A percentile compares a stretch with the other conserved stretches of the same genome.
Evolutionary conservation across 306 rosid species (phyloP).

Genomic region (Ammopiptanthus mongolicus): DNA sequence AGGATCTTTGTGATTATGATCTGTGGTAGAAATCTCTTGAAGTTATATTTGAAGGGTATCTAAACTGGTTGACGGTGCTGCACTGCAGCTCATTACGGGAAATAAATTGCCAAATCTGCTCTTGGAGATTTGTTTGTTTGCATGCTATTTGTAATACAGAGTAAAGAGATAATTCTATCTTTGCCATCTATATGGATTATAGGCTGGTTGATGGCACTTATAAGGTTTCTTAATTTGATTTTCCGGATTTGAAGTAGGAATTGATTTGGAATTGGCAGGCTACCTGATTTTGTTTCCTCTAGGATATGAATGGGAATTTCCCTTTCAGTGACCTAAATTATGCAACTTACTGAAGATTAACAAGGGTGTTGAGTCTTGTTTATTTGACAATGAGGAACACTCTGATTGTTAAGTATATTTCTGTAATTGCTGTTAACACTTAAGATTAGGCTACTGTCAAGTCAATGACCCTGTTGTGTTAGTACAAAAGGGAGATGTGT

Average conservation of each 20-base stretch:
- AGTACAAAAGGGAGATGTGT: neutral
- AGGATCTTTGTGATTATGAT: neutral
- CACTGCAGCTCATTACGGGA: neutral
- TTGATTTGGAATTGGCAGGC: neutral
- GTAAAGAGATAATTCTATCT: neutral
- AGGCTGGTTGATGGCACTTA: neutral
- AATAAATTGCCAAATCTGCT: neutral
- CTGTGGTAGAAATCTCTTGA: neutral
- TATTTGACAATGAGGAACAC: neutral
- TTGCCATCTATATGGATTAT: neutral
- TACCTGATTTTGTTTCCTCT: neutral
- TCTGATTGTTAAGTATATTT: neutral
- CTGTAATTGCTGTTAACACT: neutral
- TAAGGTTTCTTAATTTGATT: neutral
- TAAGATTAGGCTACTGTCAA: neutral
- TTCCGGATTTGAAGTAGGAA: neutral
- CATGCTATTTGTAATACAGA: neutral
- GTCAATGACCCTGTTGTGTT: neutral
- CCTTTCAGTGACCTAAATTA: neutral
- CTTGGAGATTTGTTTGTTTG: neutral
- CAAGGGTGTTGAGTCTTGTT: neutral
- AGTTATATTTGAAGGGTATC: neutral
- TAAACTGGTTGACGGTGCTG: neutral
- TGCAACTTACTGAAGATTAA: conserved; percentile 16
- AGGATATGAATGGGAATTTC: neutral